Evolutionary conservation across 306 rosid species (phyloP), one percentile per base, ranked within the genome.

Genomic region (Vicia villosa): DNA sequence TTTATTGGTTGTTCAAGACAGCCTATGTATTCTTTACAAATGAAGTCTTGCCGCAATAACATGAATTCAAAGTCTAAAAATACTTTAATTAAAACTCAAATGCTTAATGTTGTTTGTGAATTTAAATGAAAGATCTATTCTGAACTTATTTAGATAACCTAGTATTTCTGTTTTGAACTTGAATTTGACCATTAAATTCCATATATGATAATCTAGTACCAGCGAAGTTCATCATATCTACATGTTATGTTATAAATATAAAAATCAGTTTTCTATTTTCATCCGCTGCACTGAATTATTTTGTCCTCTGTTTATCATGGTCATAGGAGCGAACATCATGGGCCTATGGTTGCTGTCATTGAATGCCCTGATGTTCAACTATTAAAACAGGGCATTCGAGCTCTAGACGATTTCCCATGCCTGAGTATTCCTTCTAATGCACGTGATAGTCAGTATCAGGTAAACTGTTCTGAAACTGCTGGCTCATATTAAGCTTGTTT

Each of bases 401-500:
- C 81, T 40, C 83, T 90, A 13, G 95, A 94, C 68, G 89, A 85
- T 42, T 94, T 90, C 76, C 98, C 98, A 60, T 94, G 97, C 70
- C 88, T 90, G 72, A 83, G 74, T 83, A 79, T 94, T 68, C 98
- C 98, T 67, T 85, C 80, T 47, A 94, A 94, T 86, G 96, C 92
- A 36, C 98, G 97, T 47, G 97, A 94, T 75, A 81, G 92, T 85
- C 89, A 90, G 47, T 94, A 94, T 70, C 97, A 88, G 97, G 98
- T 89, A 84, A 69, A 19, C 37, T 63, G 46, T 58, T 76, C 22
- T 28, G 70, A 77, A 47, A 54, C 43, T 38, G 32, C 19, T 66
- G 65, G 37, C 62, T 26, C 57, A 79, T 74, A 63, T 62, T 73
- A 56, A 75, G 66, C 42, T 24, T 79, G 58, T 63, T 6, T 45